A percentile compares a stretch with the other conserved stretches of the same genome.
Conservation (phyloP, 495 filamentous ascomycete genomes). For the Aspergillus nanangensis region DNA sequence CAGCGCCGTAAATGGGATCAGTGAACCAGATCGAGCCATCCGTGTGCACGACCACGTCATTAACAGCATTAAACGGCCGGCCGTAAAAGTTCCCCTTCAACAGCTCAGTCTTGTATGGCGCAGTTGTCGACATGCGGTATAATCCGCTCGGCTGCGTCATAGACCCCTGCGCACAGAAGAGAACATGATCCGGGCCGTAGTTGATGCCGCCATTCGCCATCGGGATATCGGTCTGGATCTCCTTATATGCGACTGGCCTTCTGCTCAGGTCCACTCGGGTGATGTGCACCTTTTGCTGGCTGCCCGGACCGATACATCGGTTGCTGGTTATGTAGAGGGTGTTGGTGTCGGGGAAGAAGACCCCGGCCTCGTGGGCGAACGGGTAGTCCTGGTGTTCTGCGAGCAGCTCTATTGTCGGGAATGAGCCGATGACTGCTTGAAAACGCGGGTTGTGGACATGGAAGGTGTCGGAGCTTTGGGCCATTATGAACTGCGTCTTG, state of each 20-base stretch:
- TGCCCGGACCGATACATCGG: slow-evolving; percentile 12
- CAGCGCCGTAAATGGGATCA: slow-evolving; percentile 56
- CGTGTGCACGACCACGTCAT: slow-evolving; percentile 49
- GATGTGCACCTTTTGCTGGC: slow-evolving; percentile 27
- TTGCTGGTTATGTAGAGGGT: slow-evolving; percentile 58
- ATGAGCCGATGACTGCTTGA: slow-evolving; percentile 21
- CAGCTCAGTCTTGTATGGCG: slow-evolving; percentile 17
- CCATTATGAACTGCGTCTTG: background rate
- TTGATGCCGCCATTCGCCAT: slow-evolving; percentile 55
- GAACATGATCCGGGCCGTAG: slow-evolving; percentile 28
- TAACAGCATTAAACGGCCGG: slow-evolving; percentile 57
- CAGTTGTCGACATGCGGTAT: slow-evolving; percentile 35
- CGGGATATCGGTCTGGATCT: slow-evolving; percentile 33
- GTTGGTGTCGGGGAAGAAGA: slow-evolving; percentile 42
- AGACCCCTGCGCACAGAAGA: slow-evolving; percentile 52
- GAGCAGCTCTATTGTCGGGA: slow-evolving; percentile 26
- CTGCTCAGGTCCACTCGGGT: slow-evolving; percentile 24
- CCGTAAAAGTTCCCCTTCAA: slow-evolving; percentile 47
- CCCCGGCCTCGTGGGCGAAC: slow-evolving; percentile 59
- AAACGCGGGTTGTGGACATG: slow-evolving; percentile 24
- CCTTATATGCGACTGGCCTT: slow-evolving; percentile 17
- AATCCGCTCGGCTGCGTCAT: slow-evolving; percentile 44
- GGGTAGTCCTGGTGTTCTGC: slow-evolving; percentile 30
- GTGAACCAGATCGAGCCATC: slow-evolving; percentile 61
- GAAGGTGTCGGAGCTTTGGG: slow-evolving; percentile 5